Evolutionary conservation across 1,139 yeast genomes (phyloP).

Genomic region (Taphrina communis): DNA sequence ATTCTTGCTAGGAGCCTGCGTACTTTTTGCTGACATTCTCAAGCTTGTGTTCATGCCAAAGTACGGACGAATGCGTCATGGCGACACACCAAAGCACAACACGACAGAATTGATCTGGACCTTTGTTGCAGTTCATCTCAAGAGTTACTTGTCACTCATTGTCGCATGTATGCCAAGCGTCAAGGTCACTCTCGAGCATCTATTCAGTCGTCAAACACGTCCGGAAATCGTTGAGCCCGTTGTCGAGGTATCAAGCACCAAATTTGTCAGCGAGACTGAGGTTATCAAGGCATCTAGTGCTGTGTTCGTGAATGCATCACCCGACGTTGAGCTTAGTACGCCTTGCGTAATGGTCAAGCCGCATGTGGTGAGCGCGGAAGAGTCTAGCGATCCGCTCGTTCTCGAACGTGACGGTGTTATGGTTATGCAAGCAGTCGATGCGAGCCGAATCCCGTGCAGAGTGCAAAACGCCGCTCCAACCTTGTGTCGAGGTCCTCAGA

Average conservation of each 20-base stretch:
- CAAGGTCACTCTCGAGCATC: constrained; percentile 2
- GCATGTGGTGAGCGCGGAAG: too few relatives aligned
- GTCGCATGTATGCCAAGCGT: constrained; percentile 8
- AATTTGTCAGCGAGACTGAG: neutral
- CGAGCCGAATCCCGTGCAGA: too few relatives aligned
- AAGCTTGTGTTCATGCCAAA: constrained; percentile 5
- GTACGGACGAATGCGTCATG: neutral
- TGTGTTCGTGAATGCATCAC: too few relatives aligned
- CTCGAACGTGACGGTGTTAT: neutral
- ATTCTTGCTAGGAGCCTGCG: constrained; percentile 5
- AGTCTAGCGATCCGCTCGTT: neutral
- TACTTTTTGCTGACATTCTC: constrained; percentile 5
- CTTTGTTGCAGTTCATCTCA: neutral
- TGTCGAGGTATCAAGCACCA: too few relatives aligned
- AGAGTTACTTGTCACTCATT: constrained; percentile 8
- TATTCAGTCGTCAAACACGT: neutral
- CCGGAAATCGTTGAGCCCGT: neutral
- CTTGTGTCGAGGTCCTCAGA: too few relatives aligned
- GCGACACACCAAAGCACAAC: neutral
- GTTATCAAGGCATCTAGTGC: neutral
- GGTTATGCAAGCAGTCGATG: too few relatives aligned
- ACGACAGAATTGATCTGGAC: neutral
- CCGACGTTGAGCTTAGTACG: too few relatives aligned
- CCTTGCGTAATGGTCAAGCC: too few relatives aligned
- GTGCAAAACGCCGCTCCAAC: too few relatives aligned